Evolutionary conservation across 2,329 filamentous ascomycete genomes (phyloP), one percentile per base, ranked within the genome.

Genomic region (Colletotrichum cereale): DNA sequence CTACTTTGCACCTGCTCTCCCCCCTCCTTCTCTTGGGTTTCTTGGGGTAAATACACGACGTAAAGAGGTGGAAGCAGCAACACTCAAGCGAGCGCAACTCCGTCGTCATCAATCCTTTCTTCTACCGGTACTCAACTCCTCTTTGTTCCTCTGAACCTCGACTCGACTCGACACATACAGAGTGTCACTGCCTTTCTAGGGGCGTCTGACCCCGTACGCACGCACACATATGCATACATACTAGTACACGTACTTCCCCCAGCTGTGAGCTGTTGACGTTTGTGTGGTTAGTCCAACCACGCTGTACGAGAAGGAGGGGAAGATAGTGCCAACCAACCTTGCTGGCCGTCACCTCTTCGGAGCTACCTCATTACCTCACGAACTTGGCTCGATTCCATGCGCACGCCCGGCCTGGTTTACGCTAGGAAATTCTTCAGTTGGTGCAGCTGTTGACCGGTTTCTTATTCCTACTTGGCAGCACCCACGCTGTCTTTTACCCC

Each of bases 341-440:
- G 47, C 36, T 31, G 55, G 36, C 36, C 36, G 12, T 38, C 53
- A 3, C 31, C 42, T 42, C 57, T 47, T 42, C 52, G 40, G 31
- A 38, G 16, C 40, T 66, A 26, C 31, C 58, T 12, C 63, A 36
- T 50, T 38, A 52, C 65, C 68, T 56, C 65, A 55, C 65, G 38
- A 68, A 63, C 58, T 44, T 60, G 58, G 58, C 58, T 55, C 58
- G 65, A 71, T 53, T 71, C 47, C 68, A 67, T 62, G 58, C 36
- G 44, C 68, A 71, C 58, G 65, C 36, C 38, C 65, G 63, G 42
- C 31, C 38, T 44, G 44, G 58, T 48, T 34, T 52, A 68, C 52
- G 68, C 68, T 52, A 68, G 53, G 26, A 42, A 40, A 38, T 57
- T 47, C 44, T 31, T 47, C 48, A 38, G 26, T 36, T 55, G 44